These are phyloP conservation scores for Scalesia atractyloides DNA, from an alignment of 129 eudicot species.

Conservation along the genomic window DNA sequence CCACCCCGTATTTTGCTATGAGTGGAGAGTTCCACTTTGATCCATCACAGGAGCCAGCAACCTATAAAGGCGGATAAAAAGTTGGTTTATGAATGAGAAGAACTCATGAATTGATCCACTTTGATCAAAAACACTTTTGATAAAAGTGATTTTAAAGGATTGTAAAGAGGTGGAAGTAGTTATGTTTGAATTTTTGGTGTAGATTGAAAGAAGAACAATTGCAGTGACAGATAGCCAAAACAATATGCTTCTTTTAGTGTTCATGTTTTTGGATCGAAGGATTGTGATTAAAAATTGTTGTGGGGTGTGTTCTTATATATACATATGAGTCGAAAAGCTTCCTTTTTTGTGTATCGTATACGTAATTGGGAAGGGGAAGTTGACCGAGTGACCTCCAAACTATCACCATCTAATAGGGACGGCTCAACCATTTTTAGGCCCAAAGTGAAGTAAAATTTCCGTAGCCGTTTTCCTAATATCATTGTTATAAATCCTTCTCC, in stretches of 20 bases:
- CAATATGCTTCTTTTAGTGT: slow-evolving; percentile 27
- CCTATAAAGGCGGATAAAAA: slow-evolving; percentile 18
- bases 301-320: background rate
- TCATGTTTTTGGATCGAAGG: slow-evolving; percentile 46
- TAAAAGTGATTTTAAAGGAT: slow-evolving; percentile 15
- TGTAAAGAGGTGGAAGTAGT: background rate
- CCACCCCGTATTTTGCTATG: slow-evolving; percentile 43
- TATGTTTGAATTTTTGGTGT: slow-evolving; percentile 26
- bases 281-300: slow-evolving; percentile 17
- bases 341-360: background rate
- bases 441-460: too few relatives aligned
- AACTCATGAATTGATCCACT: slow-evolving; percentile 32
- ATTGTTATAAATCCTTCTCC: too few relatives aligned
- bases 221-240: slow-evolving; percentile 53
- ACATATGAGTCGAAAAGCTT: background rate
- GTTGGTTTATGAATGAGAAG: slow-evolving; percentile 1
- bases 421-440: too few relatives aligned
- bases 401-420: too few relatives aligned
- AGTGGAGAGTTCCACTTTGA: slow-evolving; percentile 62
- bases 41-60: slow-evolving; percentile 38
- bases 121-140: slow-evolving; percentile 34
- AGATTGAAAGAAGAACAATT: slow-evolving; percentile 50
- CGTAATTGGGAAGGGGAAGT: background rate
- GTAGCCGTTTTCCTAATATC: too few relatives aligned
- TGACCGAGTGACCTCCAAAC: background rate